Percentiles rank a stretch among this genome's conserved stretches.
Evolutionary conservation across 139 green algal genomes (phyloP).

Genomic region (Haematococcus lacustris): DNA sequence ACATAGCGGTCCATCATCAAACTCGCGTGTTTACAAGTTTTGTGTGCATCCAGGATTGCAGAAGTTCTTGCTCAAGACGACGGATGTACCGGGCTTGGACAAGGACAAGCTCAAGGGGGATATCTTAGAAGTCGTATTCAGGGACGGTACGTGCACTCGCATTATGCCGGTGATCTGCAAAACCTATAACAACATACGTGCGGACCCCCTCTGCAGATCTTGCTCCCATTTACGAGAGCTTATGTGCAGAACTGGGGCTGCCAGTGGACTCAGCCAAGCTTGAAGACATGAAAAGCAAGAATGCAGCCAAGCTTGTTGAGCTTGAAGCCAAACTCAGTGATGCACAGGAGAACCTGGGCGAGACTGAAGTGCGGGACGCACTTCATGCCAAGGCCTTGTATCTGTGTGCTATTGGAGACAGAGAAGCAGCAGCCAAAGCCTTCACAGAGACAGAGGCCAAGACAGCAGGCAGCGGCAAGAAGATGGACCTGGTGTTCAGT

Average conservation of each 20-base stretch:
- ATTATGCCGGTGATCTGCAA: conserved; percentile 6
- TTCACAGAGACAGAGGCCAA: conserved; percentile 71
- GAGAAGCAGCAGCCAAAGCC: conserved; percentile 59
- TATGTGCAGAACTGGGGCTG: conserved; percentile 62
- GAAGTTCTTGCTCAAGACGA: too few species aligned
- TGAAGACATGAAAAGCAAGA: conserved; percentile 48
- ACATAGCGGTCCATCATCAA: too few species aligned
- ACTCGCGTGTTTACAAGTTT: too few species aligned
- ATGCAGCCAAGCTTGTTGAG: conserved; percentile 42
- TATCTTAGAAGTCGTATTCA: too few species aligned
- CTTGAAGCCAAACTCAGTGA: conserved; percentile 73
- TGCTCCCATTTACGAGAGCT: conserved; percentile 64
- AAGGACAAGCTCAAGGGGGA: too few species aligned
- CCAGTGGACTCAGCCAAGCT: conserved; percentile 43
- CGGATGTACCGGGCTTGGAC: too few species aligned
- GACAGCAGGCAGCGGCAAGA: conserved; percentile 83
- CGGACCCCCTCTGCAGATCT: conserved; percentile 38
- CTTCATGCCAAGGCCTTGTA: conserved; percentile 83
- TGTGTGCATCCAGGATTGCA: too few species aligned
- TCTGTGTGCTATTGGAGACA: conserved; percentile 69
- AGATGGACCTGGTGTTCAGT: conserved; percentile 92
- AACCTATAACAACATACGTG: conserved; percentile 49
- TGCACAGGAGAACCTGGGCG: conserved; percentile 84
- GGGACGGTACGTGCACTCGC: too few species aligned
- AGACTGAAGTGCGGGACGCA: conserved; percentile 91